Conservation (phyloP, 129 eudicot species). For the Helichrysum umbraculigerum region DNA sequence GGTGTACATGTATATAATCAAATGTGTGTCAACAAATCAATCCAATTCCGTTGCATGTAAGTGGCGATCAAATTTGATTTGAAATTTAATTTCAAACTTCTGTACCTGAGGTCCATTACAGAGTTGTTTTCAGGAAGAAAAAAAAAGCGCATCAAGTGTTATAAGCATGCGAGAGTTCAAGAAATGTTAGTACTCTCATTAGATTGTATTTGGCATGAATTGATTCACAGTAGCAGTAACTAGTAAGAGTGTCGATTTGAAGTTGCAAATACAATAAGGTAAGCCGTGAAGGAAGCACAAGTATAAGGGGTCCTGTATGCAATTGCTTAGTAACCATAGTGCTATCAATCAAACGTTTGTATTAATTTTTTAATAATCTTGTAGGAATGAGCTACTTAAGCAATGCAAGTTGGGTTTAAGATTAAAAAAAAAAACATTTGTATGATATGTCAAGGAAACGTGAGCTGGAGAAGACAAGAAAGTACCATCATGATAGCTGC, state of each 20-base stretch:
- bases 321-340: background rate
- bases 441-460: background rate
- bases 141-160: too few species aligned
- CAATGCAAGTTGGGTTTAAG: too few species aligned
- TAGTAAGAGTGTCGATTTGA: background rate
- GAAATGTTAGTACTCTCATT: too few species aligned
- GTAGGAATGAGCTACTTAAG: slow-evolving; percentile 16
- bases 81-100: background rate
- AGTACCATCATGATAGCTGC: slow-evolving; percentile 8
- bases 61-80: background rate
- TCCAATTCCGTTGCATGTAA: background rate
- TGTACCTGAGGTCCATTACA: background rate
- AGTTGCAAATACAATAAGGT: background rate
- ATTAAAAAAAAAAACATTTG: background rate
- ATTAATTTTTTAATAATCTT: background rate
- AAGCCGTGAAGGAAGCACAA: background rate
- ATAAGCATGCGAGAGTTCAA: too few species aligned
- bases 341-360: background rate
- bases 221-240: background rate
- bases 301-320: background rate
- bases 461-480: slow-evolving; percentile 7
- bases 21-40: background rate
- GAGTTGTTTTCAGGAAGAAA: too few species aligned
- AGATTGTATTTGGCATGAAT: background rate
- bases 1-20: background rate